Conservation (phyloP, 2,329 filamentous ascomycete genomes). For the Aspergillus sp. region DNA sequence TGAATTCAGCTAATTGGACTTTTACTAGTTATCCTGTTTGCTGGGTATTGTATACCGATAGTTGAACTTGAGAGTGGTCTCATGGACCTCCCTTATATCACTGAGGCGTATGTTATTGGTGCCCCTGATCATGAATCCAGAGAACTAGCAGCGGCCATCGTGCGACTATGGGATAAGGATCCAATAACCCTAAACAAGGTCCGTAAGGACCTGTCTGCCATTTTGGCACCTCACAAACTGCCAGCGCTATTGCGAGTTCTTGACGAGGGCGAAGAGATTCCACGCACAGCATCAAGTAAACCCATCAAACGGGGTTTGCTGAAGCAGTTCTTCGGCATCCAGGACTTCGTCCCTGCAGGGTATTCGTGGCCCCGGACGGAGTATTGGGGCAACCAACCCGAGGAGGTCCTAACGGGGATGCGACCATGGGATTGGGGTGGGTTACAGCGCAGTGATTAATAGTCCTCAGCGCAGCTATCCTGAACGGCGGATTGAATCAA, state of each 20-base stretch:
- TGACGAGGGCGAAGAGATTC: background rate
- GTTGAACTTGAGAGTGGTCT: conserved; percentile 9
- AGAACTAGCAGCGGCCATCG: background rate
- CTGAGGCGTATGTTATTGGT: conserved; percentile 8
- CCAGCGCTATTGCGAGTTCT: background rate
- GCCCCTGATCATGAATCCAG: conserved; percentile 3
- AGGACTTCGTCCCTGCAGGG: too few species aligned
- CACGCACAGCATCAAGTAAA: background rate
- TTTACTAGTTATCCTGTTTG: conserved; percentile 8
- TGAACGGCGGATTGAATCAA: too few species aligned
- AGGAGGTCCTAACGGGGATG: too few species aligned
- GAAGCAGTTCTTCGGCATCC: too few species aligned
- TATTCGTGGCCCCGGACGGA: too few species aligned
- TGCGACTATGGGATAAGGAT: conserved; percentile 1
- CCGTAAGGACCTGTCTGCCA: background rate
- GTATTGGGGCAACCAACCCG: too few species aligned
- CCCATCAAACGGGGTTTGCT: too few species aligned
- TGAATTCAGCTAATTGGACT: background rate
- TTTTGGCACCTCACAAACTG: background rate
- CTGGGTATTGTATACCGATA: conserved; percentile 11
- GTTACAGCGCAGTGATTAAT: too few species aligned
- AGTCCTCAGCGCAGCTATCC: too few species aligned
- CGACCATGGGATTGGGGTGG: too few species aligned
- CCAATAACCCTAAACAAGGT: background rate
- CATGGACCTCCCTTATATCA: conserved; percentile 10